Evolutionary conservation across 108 stramenopile species (phyloP).

Genomic region (Fragilaria crotonensis): DNA sequence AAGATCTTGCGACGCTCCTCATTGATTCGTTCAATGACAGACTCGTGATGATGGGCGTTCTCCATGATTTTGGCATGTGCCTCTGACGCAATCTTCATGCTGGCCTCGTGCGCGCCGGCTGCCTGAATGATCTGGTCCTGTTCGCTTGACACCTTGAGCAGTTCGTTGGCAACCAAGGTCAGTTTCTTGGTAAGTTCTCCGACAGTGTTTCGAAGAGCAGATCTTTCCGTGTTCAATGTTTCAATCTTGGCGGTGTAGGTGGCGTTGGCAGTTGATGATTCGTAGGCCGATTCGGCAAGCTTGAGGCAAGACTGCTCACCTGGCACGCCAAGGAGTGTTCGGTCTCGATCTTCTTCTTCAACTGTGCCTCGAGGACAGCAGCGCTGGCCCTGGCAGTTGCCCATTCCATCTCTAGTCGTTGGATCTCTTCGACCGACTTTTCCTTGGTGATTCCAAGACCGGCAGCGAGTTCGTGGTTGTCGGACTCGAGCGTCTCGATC

Average conservation of each 20-base stretch:
- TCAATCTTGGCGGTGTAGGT: constrained; percentile 30
- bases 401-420: constrained; percentile 35
- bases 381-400: constrained; percentile 42
- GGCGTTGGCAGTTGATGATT: constrained; percentile 20
- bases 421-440: constrained; percentile 18
- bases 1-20: constrained; percentile 51
- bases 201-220: constrained; percentile 32
- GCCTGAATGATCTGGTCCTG: constrained; percentile 57
- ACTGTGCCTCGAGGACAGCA: constrained; percentile 50
- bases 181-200: constrained; percentile 45
- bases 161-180: constrained; percentile 33
- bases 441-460: constrained; percentile 18
- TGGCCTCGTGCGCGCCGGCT: constrained; percentile 40
- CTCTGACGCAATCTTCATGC: constrained; percentile 33
- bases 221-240: constrained; percentile 46
- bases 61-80: constrained; percentile 41
- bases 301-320: constrained; percentile 47
- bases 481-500: constrained; percentile 8
- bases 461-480: constrained; percentile 23
- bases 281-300: constrained; percentile 38
- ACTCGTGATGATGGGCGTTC: constrained; percentile 40
- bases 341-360: constrained; percentile 64
- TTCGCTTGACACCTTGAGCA: constrained; percentile 53
- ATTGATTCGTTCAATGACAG: constrained; percentile 35
- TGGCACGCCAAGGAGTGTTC: constrained; percentile 59